Base-by-base conservation (phyloP, 129 eudicot species). In the Kitagawia praeruptora region DNA sequence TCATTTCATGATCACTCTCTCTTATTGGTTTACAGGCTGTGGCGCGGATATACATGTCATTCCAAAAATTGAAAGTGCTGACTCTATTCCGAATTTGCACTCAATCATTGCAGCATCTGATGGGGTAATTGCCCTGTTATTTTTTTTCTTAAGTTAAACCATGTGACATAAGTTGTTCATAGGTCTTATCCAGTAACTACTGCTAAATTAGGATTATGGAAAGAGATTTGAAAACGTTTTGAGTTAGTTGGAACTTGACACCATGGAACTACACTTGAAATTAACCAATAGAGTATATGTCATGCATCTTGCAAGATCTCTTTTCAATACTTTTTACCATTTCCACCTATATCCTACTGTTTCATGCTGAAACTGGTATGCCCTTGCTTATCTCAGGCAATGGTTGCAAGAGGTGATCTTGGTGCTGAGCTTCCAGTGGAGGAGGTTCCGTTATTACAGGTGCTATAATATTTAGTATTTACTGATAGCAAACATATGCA, bases 361-460 rank as follows among this genome's bases (percentile, higher is more conserved):
- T 42, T 40, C 45, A 80, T 42, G 48, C 66, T 75, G 44, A 81
- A 80, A 74, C 40, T 78, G 64, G 19, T 72, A 16, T 73, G 58
- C 53, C 47, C 77, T 67, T 77, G 76, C 49, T 44, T 34, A 11
- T 77, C 63, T 84, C 84, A 92, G 96, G 98, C 98, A 38, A 94
- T 94, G 97, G 98, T 94, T 77, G 97, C 97, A 75, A 91, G 98
- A 87, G 98, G 96, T 48, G 98, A 94, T 85, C 97, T 94, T 78
- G 98, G 98, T 51, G 97, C 97, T 28, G 97, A 92, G 92, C 88
- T 94, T 80, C 98, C 98, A 8, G 80, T 94, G 58, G 98, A 94
- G 86, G 98, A 94, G 88, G 98, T 94, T 85, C 98, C 98, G 10
- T 82, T 94, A 80, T 83, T 94, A 91, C 98, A 94, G 98, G 98